phyloP scores from a whole-genome alignment of 2,329 filamentous ascomycete genomes.

The Xylaria sp. region DNA sequence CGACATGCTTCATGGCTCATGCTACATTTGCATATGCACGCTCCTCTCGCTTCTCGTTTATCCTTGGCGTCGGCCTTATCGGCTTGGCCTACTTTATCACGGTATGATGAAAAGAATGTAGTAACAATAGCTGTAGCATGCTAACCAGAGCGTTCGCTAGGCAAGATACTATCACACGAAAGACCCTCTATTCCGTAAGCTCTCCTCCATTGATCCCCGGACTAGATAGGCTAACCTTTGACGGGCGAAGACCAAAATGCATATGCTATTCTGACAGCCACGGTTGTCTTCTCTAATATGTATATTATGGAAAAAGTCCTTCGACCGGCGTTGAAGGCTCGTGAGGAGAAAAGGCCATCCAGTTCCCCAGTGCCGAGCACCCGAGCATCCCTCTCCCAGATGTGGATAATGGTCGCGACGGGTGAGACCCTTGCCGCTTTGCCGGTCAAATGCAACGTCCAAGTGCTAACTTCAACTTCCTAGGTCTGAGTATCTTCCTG shows the following conservation, averaged over 20 bases:
- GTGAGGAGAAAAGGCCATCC: conserved; percentile 55
- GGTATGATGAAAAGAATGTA: conserved; percentile 50
- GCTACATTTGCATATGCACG: conserved; percentile 77
- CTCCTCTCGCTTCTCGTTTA: conserved; percentile 53
- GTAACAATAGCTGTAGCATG: background rate
- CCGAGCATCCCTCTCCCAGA: conserved; percentile 56
- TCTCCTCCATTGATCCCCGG: background rate
- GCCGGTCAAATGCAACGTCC: background rate
- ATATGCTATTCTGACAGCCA: conserved; percentile 73
- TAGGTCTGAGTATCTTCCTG: conserved; percentile 73
- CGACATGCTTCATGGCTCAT: conserved; percentile 60
- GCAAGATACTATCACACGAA: conserved; percentile 77
- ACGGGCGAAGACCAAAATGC: conserved; percentile 49
- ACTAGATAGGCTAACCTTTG: conserved; percentile 4
- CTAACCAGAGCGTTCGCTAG: conserved; percentile 37
- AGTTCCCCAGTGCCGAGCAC: conserved; percentile 34
- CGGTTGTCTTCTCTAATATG: conserved; percentile 74
- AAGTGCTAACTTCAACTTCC: background rate
- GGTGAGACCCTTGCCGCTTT: conserved; percentile 43
- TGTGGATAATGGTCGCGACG: conserved; percentile 76
- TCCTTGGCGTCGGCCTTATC: conserved; percentile 63
- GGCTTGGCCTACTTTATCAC: conserved; percentile 72
- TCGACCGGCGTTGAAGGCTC: conserved; percentile 52
- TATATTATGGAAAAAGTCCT: conserved; percentile 69
- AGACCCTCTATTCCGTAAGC: conserved; percentile 83